Percentiles rank a stretch among this genome's conserved stretches.
phyloP scores from a whole-genome alignment of 2,329 filamentous ascomycete genomes.

The Nemania sp. region DNA sequence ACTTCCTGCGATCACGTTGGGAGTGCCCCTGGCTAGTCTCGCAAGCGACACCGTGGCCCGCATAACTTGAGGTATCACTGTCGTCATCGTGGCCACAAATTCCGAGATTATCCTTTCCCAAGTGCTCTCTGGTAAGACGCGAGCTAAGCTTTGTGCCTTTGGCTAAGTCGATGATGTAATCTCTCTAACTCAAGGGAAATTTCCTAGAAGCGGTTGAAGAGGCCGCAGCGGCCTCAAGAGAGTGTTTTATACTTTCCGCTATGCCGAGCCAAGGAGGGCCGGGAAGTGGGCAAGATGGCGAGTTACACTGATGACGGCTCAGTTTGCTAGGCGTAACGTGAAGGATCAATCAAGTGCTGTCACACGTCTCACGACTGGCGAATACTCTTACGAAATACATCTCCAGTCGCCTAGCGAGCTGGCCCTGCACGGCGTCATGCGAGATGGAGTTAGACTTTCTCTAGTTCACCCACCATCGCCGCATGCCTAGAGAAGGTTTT shows the following conservation, averaged over 20 bases:
- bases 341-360: conserved; percentile 13
- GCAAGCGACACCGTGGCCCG: conserved; percentile 28
- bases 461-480: conserved; percentile 12
- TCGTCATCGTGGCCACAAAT: conserved; percentile 26
- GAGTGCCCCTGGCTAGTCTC: conserved; percentile 25
- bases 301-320: neutral
- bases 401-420: neutral
- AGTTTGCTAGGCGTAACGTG: conserved; percentile 5
- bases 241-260: conserved; percentile 24
- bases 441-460: conserved; percentile 13
- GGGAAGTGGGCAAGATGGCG: conserved; percentile 2
- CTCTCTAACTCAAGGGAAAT: no score
- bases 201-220: no score
- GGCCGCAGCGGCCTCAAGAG: no score
- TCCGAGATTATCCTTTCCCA: neutral
- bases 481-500: neutral
- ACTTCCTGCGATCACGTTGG: conserved; percentile 20
- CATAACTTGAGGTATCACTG: conserved; percentile 25
- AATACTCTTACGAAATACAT: conserved; percentile 7
- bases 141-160: no score
- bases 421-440: conserved; percentile 16
- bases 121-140: neutral
- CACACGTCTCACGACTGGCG: conserved; percentile 18
- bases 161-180: no score
- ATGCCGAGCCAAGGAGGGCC: neutral